These are phyloP conservation scores for Tremella yokohamensis DNA, from an alignment of 768 basidiomycete genomes.

Conservation along the genomic window DNA sequence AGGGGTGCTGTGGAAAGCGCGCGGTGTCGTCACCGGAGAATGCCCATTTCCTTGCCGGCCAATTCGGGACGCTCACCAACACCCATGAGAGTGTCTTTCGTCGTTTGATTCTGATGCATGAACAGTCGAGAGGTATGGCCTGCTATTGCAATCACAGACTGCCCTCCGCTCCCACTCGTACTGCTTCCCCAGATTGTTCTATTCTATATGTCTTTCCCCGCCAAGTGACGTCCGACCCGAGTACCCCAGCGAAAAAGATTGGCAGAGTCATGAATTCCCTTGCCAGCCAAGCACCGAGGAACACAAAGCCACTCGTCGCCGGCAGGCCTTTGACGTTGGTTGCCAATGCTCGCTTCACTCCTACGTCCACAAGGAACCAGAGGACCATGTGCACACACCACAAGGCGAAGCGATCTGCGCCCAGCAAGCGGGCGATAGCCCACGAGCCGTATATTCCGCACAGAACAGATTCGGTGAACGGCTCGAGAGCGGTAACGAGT, in stretches of 20 bases:
- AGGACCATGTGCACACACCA: conserved; percentile 56
- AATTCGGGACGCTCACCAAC: no score
- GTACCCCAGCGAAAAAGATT: conserved; percentile 76
- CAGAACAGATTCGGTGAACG: conserved; percentile 82
- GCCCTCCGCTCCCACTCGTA: background rate
- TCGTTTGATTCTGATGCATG: no score
- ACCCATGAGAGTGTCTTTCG: no score
- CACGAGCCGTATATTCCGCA: conserved; percentile 64
- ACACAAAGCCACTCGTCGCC: conserved; percentile 55
- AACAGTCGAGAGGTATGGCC: no score
- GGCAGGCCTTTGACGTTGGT: conserved; percentile 58
- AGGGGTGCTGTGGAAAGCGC: no score
- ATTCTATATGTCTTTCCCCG: conserved; percentile 76
- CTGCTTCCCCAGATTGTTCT: conserved; percentile 57
- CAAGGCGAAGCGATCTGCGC: conserved; percentile 51
- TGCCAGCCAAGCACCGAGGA: conserved; percentile 71
- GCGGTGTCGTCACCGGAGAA: no score
- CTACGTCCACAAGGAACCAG: conserved; percentile 77
- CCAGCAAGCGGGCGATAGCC: conserved; percentile 55
- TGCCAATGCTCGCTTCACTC: conserved; percentile 75
- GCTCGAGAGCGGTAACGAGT: conserved; percentile 80
- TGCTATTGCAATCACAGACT: no score
- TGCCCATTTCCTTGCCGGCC: no score
- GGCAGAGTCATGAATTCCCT: conserved; percentile 83
- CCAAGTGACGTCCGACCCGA: conserved; percentile 81